Evolutionary conservation across 495 filamentous ascomycete species (phyloP).

Genomic region (Penicillium roqueforti): DNA sequence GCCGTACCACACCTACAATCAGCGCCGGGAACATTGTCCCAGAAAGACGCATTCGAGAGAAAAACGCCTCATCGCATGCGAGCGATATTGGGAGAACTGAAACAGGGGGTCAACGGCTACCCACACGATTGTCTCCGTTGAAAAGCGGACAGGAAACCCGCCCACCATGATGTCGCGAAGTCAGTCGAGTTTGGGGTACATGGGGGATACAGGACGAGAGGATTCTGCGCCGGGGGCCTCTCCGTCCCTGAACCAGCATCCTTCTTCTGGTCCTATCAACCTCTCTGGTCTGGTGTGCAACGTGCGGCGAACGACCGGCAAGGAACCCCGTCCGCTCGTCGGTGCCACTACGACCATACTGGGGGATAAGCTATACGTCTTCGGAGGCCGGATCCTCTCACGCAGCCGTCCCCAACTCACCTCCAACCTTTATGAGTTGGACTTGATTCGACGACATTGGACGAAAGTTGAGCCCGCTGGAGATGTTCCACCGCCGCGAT

Average conservation of each 20-base stretch:
- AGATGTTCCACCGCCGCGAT: slow-evolving; percentile 83
- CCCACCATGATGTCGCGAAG: slow-evolving; percentile 43
- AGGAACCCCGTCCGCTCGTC: slow-evolving; percentile 84
- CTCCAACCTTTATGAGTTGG: slow-evolving; percentile 86
- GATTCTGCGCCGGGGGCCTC: slow-evolving; percentile 32
- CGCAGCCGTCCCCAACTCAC: slow-evolving; percentile 78
- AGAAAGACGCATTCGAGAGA: slow-evolving; percentile 6
- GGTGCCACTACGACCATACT: slow-evolving; percentile 93
- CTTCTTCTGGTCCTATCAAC: slow-evolving; percentile 53
- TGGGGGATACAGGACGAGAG: slow-evolving; percentile 34
- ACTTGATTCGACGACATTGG: slow-evolving; percentile 90
- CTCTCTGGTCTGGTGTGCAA: slow-evolving; percentile 90
- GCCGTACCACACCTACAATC: slow-evolving; percentile 14
- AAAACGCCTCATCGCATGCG: slow-evolving; percentile 7
- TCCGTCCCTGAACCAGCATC: slow-evolving; percentile 29
- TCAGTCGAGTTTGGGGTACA: slow-evolving; percentile 42
- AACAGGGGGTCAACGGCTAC: background rate
- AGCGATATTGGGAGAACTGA: background rate
- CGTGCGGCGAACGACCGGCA: slow-evolving; percentile 84
- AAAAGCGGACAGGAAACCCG: slow-evolving; percentile 1
- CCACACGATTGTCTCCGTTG: background rate
- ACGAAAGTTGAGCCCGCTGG: slow-evolving; percentile 78
- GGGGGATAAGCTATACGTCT: slow-evolving; percentile 92
- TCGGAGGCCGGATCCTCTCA: slow-evolving; percentile 85
- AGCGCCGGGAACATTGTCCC: slow-evolving; percentile 6